A percentile compares a stretch with the other conserved stretches of the same genome.
Evolutionary conservation across 345 rosid genomes (phyloP).

Genomic region (Camelina hispida): DNA sequence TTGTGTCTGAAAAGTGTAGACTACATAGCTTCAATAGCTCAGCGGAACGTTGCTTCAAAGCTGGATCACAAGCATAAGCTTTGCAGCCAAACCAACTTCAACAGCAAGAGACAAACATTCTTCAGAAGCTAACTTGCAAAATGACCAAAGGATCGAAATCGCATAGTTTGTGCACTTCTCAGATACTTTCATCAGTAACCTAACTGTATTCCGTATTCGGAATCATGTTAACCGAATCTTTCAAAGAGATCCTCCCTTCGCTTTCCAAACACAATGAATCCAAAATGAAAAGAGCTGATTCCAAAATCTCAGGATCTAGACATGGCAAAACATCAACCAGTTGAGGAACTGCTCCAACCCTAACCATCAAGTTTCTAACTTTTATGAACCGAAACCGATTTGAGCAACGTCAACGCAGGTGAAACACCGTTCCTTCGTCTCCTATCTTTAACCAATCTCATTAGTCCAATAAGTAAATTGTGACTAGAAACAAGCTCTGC

Average conservation of each 20-base stretch:
- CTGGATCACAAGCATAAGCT: conserved; percentile 67
- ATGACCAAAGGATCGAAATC: conserved; percentile 64
- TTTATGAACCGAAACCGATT: conserved; percentile 54
- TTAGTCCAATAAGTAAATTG: conserved; percentile 63
- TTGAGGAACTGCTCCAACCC: conserved; percentile 62
- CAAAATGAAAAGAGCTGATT: conserved; percentile 56
- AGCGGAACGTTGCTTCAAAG: conserved; percentile 60
- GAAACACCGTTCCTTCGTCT: conserved; percentile 54
- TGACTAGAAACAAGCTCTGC: conserved; percentile 60
- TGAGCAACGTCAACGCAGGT: conserved; percentile 59
- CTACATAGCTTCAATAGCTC: conserved; percentile 69
- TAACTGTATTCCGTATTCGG: conserved; percentile 66
- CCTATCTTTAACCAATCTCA: conserved; percentile 68
- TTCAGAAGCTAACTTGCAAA: conserved; percentile 63
- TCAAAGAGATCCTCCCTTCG: conserved; percentile 58
- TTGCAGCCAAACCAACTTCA: conserved; percentile 70
- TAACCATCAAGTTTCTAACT: conserved; percentile 55
- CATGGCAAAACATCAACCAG: conserved; percentile 61
- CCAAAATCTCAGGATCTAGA: conserved; percentile 56
- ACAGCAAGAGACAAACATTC: conserved; percentile 65
- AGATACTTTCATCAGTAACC: conserved; percentile 62
- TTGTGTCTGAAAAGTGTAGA: conserved; percentile 63
- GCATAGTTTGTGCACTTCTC: conserved; percentile 68
- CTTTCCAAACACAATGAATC: conserved; percentile 52
- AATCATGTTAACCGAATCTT: conserved; percentile 57